These are phyloP conservation scores for Tricholoma terreum DNA, from an alignment of 768 basidiomycete genomes.

Conservation along the genomic window DNA sequence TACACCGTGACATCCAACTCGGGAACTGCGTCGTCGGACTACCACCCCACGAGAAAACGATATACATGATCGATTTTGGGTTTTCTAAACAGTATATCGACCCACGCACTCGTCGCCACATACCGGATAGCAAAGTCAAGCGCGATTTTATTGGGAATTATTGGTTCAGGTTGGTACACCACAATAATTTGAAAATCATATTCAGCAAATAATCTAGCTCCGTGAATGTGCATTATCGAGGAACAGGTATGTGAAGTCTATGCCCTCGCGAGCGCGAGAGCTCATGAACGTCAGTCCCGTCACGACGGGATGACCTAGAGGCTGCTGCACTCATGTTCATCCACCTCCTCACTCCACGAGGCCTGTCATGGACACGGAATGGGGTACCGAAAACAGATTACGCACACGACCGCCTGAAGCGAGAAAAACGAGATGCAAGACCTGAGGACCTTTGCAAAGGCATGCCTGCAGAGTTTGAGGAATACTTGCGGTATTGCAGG, in stretches of 20 bases:
- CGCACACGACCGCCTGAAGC: constrained; percentile 60
- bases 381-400: constrained; percentile 72
- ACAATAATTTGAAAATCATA: not conserved
- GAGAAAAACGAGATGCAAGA: constrained; percentile 56
- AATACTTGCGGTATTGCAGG: constrained; percentile 71
- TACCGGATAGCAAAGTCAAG: constrained; percentile 62
- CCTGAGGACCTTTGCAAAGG: constrained; percentile 69
- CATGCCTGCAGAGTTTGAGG: constrained; percentile 70
- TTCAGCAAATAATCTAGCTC: constrained; percentile 36
- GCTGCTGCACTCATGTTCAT: constrained; percentile 77
- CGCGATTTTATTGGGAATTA: constrained; percentile 83
- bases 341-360: constrained; percentile 73
- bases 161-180: constrained; percentile 60
- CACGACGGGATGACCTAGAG: constrained; percentile 77
- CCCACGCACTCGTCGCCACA: constrained; percentile 59
- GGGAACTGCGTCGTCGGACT: constrained; percentile 72
- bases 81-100: constrained; percentile 81
- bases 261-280: constrained; percentile 1
- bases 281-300: constrained; percentile 52
- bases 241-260: constrained; percentile 49
- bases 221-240: constrained; percentile 73
- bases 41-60: constrained; percentile 50
- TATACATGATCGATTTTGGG: constrained; percentile 87
- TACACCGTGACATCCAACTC: constrained; percentile 78
- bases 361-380: constrained; percentile 75